These are phyloP conservation scores for Rhizopogon rudus DNA, from an alignment of 768 basidiomycete genomes.

Conservation along the genomic window DNA sequence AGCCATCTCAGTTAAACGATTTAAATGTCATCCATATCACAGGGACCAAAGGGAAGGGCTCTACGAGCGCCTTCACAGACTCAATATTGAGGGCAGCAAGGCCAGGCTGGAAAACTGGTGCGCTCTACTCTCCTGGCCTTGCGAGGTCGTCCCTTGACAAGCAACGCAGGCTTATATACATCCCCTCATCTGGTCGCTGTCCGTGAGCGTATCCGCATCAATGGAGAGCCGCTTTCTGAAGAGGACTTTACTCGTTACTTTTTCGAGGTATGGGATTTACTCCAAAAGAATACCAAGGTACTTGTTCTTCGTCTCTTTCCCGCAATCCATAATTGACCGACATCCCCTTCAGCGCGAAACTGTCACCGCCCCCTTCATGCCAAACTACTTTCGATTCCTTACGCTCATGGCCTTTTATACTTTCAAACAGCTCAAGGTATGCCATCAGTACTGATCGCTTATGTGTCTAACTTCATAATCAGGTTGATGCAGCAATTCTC, in stretches of 20 bases:
- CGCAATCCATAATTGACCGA: neutral
- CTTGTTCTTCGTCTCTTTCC: slow-evolving; percentile 36
- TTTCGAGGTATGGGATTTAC: slow-evolving; percentile 92
- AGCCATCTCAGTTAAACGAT: slow-evolving; percentile 80
- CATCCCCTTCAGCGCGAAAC: slow-evolving; percentile 34
- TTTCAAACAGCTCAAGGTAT: slow-evolving; percentile 69
- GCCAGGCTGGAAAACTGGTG: slow-evolving; percentile 81
- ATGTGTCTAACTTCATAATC: neutral
- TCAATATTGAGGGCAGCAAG: slow-evolving; percentile 74
- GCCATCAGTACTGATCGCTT: neutral
- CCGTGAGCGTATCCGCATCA: slow-evolving; percentile 91
- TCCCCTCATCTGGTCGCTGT: slow-evolving; percentile 97
- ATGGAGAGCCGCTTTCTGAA: slow-evolving; percentile 86
- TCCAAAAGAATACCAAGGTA: slow-evolving; percentile 46
- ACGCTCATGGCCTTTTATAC: slow-evolving; percentile 91
- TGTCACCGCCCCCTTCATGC: slow-evolving; percentile 61
- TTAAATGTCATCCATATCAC: slow-evolving; percentile 96
- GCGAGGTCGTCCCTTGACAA: neutral
- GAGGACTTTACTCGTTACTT: slow-evolving; percentile 86
- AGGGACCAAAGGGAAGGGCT: slow-evolving; percentile 98
- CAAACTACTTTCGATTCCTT: slow-evolving; percentile 90
- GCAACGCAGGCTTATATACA: slow-evolving; percentile 76
- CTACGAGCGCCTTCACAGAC: slow-evolving; percentile 90
- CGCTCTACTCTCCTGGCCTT: slow-evolving; percentile 13
- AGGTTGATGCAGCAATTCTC: slow-evolving; percentile 85